phyloP scores from a whole-genome alignment of 163 green algal genomes.

The Picocystis sp. region DNA sequence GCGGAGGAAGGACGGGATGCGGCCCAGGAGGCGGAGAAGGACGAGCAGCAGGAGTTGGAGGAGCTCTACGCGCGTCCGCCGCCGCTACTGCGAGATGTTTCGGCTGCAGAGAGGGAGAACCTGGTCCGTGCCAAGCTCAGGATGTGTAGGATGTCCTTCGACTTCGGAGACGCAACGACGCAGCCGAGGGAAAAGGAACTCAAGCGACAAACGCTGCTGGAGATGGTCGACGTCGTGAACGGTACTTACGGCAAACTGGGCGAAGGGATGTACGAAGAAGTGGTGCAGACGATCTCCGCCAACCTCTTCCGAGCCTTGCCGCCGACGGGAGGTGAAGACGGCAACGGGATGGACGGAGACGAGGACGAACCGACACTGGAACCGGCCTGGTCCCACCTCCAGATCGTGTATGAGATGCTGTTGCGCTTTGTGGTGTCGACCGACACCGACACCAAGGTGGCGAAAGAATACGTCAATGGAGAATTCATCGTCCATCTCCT shows the following conservation, averaged over 20 bases:
- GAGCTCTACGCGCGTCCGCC: conserved; percentile 54
- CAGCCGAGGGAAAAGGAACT: conserved; percentile 92
- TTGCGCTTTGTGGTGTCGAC: conserved; percentile 89
- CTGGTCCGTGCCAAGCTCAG: conserved; percentile 84
- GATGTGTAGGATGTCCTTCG: conserved; percentile 87
- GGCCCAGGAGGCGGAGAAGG: too few relatives aligned
- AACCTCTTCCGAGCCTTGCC: conserved; percentile 96
- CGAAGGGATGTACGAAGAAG: conserved; percentile 59
- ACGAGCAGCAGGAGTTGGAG: too few relatives aligned
- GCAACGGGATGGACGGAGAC: conserved; percentile 71
- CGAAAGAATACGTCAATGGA: conserved; percentile 84
- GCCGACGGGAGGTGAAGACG: conserved; percentile 29
- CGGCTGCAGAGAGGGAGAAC: conserved; percentile 59
- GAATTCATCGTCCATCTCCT: conserved; percentile 45
- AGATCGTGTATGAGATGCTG: conserved; percentile 97
- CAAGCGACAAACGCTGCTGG: conserved; percentile 89
- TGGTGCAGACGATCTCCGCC: conserved; percentile 79
- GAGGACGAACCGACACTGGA: conserved; percentile 96
- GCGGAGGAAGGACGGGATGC: too few relatives aligned
- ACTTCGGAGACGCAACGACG: conserved; percentile 73
- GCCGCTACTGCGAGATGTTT: conserved; percentile 80
- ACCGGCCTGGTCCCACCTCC: conserved; percentile 89
- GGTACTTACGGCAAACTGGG: conserved; percentile 67
- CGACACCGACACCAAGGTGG: conserved; percentile 93
- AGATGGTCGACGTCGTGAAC: conserved; percentile 97